Evolutionary conservation across 257 asterid species (phyloP), one percentile per base, ranked within the genome.

Genomic region (Capsicum rhomboideum): DNA sequence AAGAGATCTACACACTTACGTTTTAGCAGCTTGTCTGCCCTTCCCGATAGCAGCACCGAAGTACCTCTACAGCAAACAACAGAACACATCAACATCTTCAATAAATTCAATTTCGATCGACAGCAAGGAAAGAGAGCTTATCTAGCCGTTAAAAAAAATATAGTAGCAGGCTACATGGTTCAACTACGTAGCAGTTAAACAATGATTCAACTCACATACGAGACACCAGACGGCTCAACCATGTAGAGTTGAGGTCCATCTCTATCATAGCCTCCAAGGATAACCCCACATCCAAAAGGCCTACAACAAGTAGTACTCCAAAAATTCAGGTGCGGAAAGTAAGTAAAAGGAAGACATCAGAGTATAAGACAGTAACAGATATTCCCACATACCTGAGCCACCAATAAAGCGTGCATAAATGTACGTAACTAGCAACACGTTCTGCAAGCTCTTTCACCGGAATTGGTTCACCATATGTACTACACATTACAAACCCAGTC

Each of bases 11-110:
- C 85, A 49, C 72, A 91, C 94, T 93, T 86, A 95, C 98, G 99
- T 95, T 85, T 95, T 95, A 71, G 99, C 99, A 88, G 99, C 99
- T 89, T 95, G 99, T 90, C 95, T 91, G 64, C 97, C 98, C 91
- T 95, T 95, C 64, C 99, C 99, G 85, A 94, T 95, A 80, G 99
- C 94, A 84, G 98, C 97, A 68, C 99, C 99, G 55, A 93, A 94
- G 91, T 95, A 95, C 89, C 97, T 92, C 99, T 95, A 83, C 79
- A 84, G 78, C 55, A 87, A 82, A 83, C 40, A 53, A 55, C 63
- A 80, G 12, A 75, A 64, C 50, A 53, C 44, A 85, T 83, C 66
- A 87, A 54, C 26, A 44, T 26, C 61, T 21, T 68, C 54, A 58
- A 29, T 10, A 56, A 16, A 44, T 58, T 14, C 40, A 63, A 14